These are phyloP conservation scores for Stenocarpella maydis DNA, from an alignment of 2,329 filamentous ascomycete genomes.

Conservation along the genomic window DNA sequence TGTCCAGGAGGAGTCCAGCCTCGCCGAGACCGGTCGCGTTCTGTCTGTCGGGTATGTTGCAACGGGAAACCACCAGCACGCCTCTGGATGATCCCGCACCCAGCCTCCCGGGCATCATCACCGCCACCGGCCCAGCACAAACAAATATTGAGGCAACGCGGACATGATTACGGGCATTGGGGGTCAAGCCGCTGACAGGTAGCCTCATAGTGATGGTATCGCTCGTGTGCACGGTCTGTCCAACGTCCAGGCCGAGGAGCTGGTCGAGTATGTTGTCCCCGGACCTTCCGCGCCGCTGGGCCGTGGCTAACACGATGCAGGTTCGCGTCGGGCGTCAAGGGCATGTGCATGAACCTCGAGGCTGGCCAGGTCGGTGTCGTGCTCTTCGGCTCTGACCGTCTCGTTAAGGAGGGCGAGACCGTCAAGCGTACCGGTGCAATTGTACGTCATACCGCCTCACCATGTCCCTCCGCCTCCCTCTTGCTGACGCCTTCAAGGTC, in stretches of 20 bases:
- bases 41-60: slow-evolving; percentile 94
- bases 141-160: background rate
- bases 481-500: slow-evolving; percentile 67
- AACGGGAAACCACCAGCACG: background rate
- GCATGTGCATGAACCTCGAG: slow-evolving; percentile 99
- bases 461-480: background rate
- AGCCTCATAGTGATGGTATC: slow-evolving; percentile 89
- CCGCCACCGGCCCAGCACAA: slow-evolving; percentile 12
- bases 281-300: slow-evolving; percentile 26
- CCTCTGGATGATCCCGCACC: background rate
- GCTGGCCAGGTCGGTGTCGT: slow-evolving; percentile 99
- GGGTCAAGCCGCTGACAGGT: slow-evolving; percentile 41
- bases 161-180: background rate
- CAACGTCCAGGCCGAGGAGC: slow-evolving; percentile 99
- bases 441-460: slow-evolving; percentile 66
- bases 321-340: slow-evolving; percentile 99
- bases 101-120: background rate
- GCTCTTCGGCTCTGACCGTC: slow-evolving; percentile 99
- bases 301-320: slow-evolving; percentile 55
- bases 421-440: slow-evolving; percentile 99
- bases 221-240: slow-evolving; percentile 99
- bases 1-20: slow-evolving; percentile 94
- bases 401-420: slow-evolving; percentile 98
- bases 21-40: slow-evolving; percentile 98
- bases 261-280: slow-evolving; percentile 86